Evolutionary conservation across 1,284 basidiomycete species (phyloP).

Genomic region (Cryptococcus sp.): DNA sequence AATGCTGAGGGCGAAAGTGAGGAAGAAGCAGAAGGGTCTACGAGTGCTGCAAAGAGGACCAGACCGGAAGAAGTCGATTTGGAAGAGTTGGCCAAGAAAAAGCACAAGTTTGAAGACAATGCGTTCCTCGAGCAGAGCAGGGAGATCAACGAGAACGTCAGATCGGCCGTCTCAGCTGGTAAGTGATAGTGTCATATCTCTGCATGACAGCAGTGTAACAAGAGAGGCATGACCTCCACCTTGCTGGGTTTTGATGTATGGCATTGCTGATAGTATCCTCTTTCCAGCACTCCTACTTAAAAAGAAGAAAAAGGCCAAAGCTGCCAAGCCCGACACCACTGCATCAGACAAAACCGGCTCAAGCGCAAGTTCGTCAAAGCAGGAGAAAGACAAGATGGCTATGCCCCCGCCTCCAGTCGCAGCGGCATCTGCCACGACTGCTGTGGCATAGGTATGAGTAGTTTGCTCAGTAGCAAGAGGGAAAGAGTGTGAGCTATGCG

Average conservation of each 20-base stretch:
- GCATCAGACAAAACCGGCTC: constrained; percentile 19
- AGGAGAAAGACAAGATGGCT: constrained; percentile 34
- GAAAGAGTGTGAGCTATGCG: background rate
- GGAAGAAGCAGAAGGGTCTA: constrained; percentile 46
- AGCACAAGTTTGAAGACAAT: constrained; percentile 87
- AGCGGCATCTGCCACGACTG: constrained; percentile 6
- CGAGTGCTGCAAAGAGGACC: constrained; percentile 30
- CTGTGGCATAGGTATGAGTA: constrained; percentile 6
- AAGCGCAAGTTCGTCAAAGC: constrained; percentile 22
- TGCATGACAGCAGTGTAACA: too few relatives aligned
- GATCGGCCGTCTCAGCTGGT: constrained; percentile 85
- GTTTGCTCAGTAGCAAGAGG: background rate
- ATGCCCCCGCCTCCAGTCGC: constrained; percentile 37
- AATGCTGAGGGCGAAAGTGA: constrained; percentile 27
- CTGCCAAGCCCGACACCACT: constrained; percentile 20
- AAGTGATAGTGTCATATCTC: constrained; percentile 29
- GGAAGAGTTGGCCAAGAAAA: constrained; percentile 64
- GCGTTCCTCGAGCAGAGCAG: constrained; percentile 89
- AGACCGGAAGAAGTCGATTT: constrained; percentile 56
- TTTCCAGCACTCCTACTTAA: constrained; percentile 64
- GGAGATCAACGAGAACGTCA: constrained; percentile 89
- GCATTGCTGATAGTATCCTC: background rate
- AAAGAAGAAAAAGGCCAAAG: constrained; percentile 82
- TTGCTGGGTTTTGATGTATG: background rate
- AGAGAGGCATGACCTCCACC: background rate